These are phyloP conservation scores for Emmonsia crescens DNA, from an alignment of 2,329 filamentous ascomycete genomes.

Conservation along the genomic window DNA sequence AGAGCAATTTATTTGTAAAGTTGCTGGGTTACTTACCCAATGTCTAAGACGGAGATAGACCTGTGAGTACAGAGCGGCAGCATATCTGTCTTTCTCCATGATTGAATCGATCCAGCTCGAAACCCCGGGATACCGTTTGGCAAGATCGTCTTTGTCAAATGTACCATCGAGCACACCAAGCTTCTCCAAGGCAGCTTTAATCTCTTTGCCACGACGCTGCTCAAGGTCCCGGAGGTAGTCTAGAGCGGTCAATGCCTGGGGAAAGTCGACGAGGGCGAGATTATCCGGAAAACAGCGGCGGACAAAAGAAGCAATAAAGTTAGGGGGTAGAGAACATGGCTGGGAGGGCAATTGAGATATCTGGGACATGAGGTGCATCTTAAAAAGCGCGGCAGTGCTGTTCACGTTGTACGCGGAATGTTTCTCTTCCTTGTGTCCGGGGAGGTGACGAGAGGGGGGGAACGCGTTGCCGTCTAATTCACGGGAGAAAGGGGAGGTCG, in stretches of 20 bases:
- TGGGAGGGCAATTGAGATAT: constrained; percentile 49
- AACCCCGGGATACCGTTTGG: constrained; percentile 43
- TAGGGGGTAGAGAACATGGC: constrained; percentile 50
- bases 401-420: constrained; percentile 15
- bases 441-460: constrained; percentile 17
- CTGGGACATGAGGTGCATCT: constrained; percentile 37
- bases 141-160: constrained; percentile 40
- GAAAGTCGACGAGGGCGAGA: constrained; percentile 51
- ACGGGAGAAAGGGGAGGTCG: constrained; percentile 25
- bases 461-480: constrained; percentile 27
- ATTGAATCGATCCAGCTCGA: constrained; percentile 45
- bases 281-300: constrained; percentile 47
- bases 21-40: constrained; percentile 43
- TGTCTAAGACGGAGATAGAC: constrained; percentile 52
- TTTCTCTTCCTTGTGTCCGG: constrained; percentile 16
- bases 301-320: constrained; percentile 53
- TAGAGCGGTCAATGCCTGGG: constrained; percentile 53
- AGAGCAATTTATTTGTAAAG: neutral
- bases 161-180: constrained; percentile 43
- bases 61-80: constrained; percentile 49
- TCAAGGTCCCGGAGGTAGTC: constrained; percentile 58
- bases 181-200: constrained; percentile 43
- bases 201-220: constrained; percentile 47
- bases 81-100: constrained; percentile 40
- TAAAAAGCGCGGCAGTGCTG: constrained; percentile 33